Evolutionary conservation across 805 yeast genomes (phyloP), one percentile per base, ranked within the genome.

Genomic region (Metschnikowia chrysomelidarum): DNA sequence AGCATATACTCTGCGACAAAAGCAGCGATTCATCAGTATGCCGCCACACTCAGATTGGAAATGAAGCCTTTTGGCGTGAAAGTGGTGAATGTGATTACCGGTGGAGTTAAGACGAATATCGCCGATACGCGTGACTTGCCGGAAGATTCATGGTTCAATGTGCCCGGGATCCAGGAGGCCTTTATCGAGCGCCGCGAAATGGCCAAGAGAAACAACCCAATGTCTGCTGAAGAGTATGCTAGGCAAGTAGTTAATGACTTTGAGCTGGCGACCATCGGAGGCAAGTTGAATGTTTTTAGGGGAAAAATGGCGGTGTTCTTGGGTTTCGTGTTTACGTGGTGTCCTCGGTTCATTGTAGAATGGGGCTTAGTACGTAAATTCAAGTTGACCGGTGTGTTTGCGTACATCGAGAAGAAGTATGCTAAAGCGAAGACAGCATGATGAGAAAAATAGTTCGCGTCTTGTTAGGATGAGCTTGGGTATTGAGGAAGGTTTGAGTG

Each of bases 11-110:
- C 80, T 20, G 70, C 89, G 1, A 56, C 82, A 1, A 85, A 85
- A 50, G 87, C 89, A 5, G 89, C 91, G 0, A 76, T 85, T 38
- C 87, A 82, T 46, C 80, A 75, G 46, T 85, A 78, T 51, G 83
- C 87, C 0, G 71, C 75, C 25, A 71, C 71, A 2, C 60, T 85
- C 37, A 73, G 80, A 34, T 52, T 79, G 17, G 95, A 85, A 57
- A 55, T 85, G 71, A 75, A 75, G 53, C 83, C 87, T 3, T 80
- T 82, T 49, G 83, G 73, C 11, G 91, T 85, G 4, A 67, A 76
- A 32, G 91, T 85, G 0, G 65, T 82, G 41, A 80, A 81, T 48
- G 68, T 80, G 9, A 59, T 82, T 25, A 84, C 93, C 7, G 94
- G 94, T 19, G 91, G 85, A 23, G 93, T 85, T 19, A 61, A 63